Conservation (phyloP, 192 early-diverging fungal species). For the Gaertneriomyces semiglobifer region DNA sequence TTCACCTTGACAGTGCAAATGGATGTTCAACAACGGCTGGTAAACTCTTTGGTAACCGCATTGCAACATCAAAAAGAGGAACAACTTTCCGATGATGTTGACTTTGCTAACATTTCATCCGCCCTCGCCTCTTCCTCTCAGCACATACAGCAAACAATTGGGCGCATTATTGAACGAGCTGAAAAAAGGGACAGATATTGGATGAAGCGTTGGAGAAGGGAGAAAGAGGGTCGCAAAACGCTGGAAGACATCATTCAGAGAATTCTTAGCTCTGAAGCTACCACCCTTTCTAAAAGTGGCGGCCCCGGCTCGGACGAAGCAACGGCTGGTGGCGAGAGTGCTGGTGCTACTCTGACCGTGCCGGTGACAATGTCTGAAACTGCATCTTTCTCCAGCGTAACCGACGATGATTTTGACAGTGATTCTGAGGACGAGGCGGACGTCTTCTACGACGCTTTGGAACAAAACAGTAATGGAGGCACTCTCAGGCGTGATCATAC, state of each 20-base stretch:
- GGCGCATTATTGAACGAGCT: slow-evolving; percentile 13
- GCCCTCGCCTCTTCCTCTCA: slow-evolving; percentile 25
- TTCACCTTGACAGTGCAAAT: slow-evolving; percentile 35
- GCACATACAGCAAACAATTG: slow-evolving; percentile 27
- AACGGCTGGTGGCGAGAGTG: background rate
- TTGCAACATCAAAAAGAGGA: background rate
- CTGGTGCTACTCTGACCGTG: background rate
- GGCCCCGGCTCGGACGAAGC: background rate
- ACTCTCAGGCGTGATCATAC: too few species aligned
- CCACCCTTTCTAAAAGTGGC: background rate
- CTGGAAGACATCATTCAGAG: slow-evolving; percentile 38
- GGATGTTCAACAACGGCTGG: slow-evolving; percentile 32
- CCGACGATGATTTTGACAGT: background rate
- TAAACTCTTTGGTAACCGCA: slow-evolving; percentile 24
- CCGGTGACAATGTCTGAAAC: slow-evolving; percentile 4
- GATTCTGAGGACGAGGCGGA: slow-evolving; percentile 33
- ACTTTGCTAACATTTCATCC: slow-evolving; percentile 18
- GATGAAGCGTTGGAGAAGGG: slow-evolving; percentile 22
- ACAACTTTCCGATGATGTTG: background rate
- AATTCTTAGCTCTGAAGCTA: slow-evolving; percentile 22
- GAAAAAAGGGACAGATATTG: slow-evolving; percentile 26
- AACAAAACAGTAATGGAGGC: background rate
- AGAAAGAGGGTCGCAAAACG: slow-evolving; percentile 28
- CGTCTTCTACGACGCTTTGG: slow-evolving; percentile 43
- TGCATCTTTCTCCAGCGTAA: background rate